Base-by-base conservation (phyloP, 805 yeast genomes). In the Yarrowia sp. region DNA sequence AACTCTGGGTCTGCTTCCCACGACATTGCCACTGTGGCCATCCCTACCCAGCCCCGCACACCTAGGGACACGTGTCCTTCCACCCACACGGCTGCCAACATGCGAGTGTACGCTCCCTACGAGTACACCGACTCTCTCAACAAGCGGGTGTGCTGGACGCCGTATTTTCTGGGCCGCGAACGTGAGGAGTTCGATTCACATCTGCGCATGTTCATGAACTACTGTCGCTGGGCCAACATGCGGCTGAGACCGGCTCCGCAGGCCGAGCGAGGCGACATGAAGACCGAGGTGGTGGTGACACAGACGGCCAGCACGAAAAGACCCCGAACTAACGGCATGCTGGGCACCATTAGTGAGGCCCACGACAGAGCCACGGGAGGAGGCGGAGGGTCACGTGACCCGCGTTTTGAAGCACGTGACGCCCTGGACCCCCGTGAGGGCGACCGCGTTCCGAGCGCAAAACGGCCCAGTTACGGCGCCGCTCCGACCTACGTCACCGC, bases 51-150 rank as follows among this genome's bases (percentile, higher is more conserved):
- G 44, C 70, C 52, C 34, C 64, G 64, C n/a, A 33, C 50, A 9
- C 50, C 50, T 8, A 39, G 50, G 3, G 40, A 30, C 64, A 58
- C 50, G 33, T 58, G 47, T 36, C 55, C 61, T 5, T 49, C 60
- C 20, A 70, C 47, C 4, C 50, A 43, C 15, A 20, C 46, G 20
- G 17, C 55, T 7, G 24, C 55, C 10, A 61, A 69, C 33, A 33
- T 70, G 34, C 69, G 76, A 1, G 65, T 69, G 4, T 64, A 70
- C 30, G 73, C 76, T 9, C 74, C 74, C 19, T 74, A 74, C 53
- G 76, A 74, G 60, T 74, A 74, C 63, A 74, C 72, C 10, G 76
- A 74, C 58, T 68, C 74, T 24, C 70, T 74, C 40, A 74, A 74
- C 65, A 76, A 74, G 49, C 69, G 75, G 3, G 76, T 72, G 58